A percentile compares a stretch with the other conserved stretches of the same genome.
Evolutionary conservation across 352 stramenopile genomes (phyloP).

Genomic region (Achlya hypogyna): DNA sequence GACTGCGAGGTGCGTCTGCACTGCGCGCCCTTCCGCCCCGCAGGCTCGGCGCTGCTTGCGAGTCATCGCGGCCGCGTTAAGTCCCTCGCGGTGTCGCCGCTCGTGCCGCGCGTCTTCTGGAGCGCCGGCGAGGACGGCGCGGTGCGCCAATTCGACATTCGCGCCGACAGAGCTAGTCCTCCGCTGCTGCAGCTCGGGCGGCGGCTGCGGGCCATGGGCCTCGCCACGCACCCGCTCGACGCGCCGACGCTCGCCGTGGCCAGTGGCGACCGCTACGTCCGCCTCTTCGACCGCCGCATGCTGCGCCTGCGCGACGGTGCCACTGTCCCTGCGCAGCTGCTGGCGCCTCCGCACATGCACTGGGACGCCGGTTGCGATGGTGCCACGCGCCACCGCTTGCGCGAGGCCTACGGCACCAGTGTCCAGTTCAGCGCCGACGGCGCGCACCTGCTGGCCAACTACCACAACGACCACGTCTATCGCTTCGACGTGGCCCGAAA

Average conservation of each 20-base stretch:
- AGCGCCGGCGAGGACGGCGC: conserved; percentile 76
- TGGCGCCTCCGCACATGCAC: conserved; percentile 67
- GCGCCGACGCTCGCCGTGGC: conserved; percentile 59
- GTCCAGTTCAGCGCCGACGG: conserved; percentile 72
- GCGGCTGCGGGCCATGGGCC: conserved; percentile 55
- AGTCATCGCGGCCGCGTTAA: conserved; percentile 74
- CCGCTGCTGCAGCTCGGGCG: conserved; percentile 54
- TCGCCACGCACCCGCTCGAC: conserved; percentile 59
- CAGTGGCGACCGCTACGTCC: conserved; percentile 71
- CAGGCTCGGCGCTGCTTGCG: conserved; percentile 52
- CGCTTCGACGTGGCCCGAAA: conserved; percentile 44
- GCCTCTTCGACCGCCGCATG: conserved; percentile 74
- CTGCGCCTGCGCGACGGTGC: conserved; percentile 36
- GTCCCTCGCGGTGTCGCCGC: conserved; percentile 55
- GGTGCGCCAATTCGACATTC: conserved; percentile 77
- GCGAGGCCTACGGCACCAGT: conserved; percentile 62
- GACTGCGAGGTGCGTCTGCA: conserved; percentile 81
- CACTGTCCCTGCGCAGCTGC: conserved; percentile 50
- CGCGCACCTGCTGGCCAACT: conserved; percentile 60
- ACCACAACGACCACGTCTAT: conserved; percentile 83
- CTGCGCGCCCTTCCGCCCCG: conserved; percentile 64
- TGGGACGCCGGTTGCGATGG: conserved; percentile 42
- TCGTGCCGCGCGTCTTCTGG: conserved; percentile 75
- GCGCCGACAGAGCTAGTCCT: conserved; percentile 36
- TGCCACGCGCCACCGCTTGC: conserved; percentile 33